phyloP scores from a whole-genome alignment of 768 basidiomycete species.

The Suillus placidus region DNA sequence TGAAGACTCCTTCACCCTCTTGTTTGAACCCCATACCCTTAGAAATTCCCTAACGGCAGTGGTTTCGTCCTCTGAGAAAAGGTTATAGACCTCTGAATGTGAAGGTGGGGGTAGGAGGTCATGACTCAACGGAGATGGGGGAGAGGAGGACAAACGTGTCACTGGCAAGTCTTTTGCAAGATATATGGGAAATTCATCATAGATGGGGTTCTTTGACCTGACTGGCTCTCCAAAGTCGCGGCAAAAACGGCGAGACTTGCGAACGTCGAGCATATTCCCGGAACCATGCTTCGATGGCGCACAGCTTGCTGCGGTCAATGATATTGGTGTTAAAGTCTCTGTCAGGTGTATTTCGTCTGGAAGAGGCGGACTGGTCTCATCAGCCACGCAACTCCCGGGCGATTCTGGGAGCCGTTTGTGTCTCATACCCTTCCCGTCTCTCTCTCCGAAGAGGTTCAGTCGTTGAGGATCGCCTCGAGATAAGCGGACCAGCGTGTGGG shows the following conservation, averaged over 20 bases:
- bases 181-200: neutral
- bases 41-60: constrained; percentile 19
- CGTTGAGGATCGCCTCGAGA: neutral
- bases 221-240: constrained; percentile 10
- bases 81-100: neutral
- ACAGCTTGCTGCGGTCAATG: neutral
- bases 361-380: neutral
- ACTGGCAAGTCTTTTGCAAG: neutral
- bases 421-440: neutral
- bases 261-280: neutral
- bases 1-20: constrained; percentile 13
- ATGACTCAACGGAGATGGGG: neutral
- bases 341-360: neutral
- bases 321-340: neutral
- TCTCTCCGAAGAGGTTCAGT: neutral
- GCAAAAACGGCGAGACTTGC: constrained; percentile 16
- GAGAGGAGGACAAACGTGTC: neutral
- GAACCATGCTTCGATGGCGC: neutral
- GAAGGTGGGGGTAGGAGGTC: constrained; percentile 10
- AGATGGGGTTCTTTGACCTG: neutral
- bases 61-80: constrained; percentile 18
- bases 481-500: neutral
- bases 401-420: neutral
- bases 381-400: neutral
- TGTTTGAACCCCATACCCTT: constrained; percentile 18